phyloP scores from a whole-genome alignment of 176 grass and related monocot genomes.

The Avena insularis region DNA sequence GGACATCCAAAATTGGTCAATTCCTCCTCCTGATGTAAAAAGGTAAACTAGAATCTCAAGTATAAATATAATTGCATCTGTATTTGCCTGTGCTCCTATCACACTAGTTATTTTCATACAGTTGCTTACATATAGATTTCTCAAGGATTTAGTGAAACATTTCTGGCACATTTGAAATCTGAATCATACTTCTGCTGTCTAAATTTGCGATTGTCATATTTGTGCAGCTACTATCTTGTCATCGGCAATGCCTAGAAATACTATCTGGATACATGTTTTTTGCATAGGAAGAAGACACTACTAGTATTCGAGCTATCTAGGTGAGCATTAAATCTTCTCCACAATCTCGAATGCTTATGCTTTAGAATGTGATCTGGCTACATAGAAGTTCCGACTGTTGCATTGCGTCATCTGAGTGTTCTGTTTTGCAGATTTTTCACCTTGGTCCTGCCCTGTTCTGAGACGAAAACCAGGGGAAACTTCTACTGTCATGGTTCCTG shows the following conservation, averaged over 20 bases:
- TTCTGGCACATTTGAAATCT: conserved; percentile 25
- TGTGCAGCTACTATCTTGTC: not conserved
- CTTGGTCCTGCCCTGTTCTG: conserved; percentile 1
- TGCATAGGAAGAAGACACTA: not conserved
- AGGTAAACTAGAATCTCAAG: not conserved
- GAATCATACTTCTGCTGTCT: not conserved
- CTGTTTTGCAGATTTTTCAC: conserved; percentile 36
- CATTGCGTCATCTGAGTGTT: conserved; percentile 24
- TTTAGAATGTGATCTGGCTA: not conserved
- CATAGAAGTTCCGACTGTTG: not conserved
- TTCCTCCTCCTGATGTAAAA: conserved; percentile 66
- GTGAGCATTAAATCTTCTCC: not conserved
- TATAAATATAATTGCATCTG: not conserved
- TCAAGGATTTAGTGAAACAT: not conserved
- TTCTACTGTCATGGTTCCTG: conserved; percentile 9
- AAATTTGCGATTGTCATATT: conserved; percentile 11
- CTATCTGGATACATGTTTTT: not conserved
- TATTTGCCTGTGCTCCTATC: not conserved
- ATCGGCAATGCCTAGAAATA: conserved; percentile 13
- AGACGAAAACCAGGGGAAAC: not conserved
- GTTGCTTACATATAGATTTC: not conserved
- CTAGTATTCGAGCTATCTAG: conserved; percentile 1
- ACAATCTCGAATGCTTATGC: not conserved
- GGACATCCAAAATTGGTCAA: conserved; percentile 77
- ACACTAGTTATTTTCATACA: not conserved